These are phyloP conservation scores for Phlyctochytrium planicorne DNA, from an alignment of 192 early-diverging fungal genomes.

Conservation along the genomic window DNA sequence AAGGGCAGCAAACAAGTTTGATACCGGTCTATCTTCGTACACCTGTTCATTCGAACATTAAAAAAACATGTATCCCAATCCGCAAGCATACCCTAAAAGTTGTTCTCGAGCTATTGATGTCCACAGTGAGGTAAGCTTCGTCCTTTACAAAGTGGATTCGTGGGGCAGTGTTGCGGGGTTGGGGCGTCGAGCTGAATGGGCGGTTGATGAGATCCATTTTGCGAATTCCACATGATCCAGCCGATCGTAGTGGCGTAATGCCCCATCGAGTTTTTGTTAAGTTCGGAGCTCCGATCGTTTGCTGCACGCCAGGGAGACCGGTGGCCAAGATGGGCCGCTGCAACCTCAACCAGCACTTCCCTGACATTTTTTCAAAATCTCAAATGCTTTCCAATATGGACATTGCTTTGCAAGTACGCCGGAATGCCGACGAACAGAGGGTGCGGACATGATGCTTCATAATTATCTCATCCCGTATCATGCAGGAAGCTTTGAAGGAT, in stretches of 20 bases:
- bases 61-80: neutral
- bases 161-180: too few species aligned
- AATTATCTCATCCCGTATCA: neutral
- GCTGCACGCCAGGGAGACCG: too few species aligned
- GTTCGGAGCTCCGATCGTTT: too few species aligned
- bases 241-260: too few species aligned
- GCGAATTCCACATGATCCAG: too few species aligned
- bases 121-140: neutral
- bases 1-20: neutral
- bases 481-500: conserved; percentile 34
- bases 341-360: too few species aligned
- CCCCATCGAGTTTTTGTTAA: too few species aligned
- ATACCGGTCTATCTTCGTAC: neutral
- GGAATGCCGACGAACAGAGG: conserved; percentile 46
- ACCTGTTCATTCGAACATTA: neutral
- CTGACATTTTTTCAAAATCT: too few species aligned
- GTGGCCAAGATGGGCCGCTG: too few species aligned
- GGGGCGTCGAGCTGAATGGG: too few species aligned
- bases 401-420: conserved; percentile 39
- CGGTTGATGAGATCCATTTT: too few species aligned
- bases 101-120: neutral
- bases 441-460: conserved; percentile 17
- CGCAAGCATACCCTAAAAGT: neutral
- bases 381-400: neutral
- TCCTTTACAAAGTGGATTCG: neutral